These are phyloP conservation scores for Oryza officinalis DNA, from an alignment of 176 grass and related monocot genomes.

Conservation along the genomic window DNA sequence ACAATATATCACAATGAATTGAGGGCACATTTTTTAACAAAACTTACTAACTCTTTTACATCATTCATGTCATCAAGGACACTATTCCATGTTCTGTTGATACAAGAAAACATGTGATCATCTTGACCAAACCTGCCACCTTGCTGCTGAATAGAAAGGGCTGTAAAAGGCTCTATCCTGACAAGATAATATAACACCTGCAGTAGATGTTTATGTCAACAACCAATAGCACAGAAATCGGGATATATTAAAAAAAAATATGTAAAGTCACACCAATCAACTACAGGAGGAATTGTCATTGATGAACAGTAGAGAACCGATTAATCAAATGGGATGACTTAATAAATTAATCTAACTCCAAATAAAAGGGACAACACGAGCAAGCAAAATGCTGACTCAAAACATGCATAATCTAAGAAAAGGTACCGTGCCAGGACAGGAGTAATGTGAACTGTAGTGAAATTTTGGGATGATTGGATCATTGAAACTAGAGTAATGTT, in stretches of 20 bases:
- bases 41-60: constrained; percentile 93
- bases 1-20: constrained; percentile 20
- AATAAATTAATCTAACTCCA: constrained; percentile 10
- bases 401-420: constrained; percentile 30
- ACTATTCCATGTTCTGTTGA: constrained; percentile 44
- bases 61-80: constrained; percentile 54
- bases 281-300: neutral
- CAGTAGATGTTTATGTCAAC: constrained; percentile 33
- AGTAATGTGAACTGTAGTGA: constrained; percentile 95
- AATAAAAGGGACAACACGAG: constrained; percentile 12
- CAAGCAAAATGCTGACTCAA: constrained; percentile 34
- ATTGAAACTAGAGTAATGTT: constrained; percentile 70
- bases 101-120: constrained; percentile 39
- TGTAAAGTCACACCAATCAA: constrained; percentile 5
- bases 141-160: constrained; percentile 36
- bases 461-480: constrained; percentile 95
- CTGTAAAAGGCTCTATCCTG: constrained; percentile 59
- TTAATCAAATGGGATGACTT: constrained; percentile 18
- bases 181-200: constrained; percentile 57
- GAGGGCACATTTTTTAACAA: constrained; percentile 31
- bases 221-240: constrained; percentile 14
- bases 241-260: constrained; percentile 21
- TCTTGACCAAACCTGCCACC: constrained; percentile 37
- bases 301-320: neutral
- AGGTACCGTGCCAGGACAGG: constrained; percentile 59